phyloP scores from a whole-genome alignment of 257 asterid species.

The Solanum okadae region DNA sequence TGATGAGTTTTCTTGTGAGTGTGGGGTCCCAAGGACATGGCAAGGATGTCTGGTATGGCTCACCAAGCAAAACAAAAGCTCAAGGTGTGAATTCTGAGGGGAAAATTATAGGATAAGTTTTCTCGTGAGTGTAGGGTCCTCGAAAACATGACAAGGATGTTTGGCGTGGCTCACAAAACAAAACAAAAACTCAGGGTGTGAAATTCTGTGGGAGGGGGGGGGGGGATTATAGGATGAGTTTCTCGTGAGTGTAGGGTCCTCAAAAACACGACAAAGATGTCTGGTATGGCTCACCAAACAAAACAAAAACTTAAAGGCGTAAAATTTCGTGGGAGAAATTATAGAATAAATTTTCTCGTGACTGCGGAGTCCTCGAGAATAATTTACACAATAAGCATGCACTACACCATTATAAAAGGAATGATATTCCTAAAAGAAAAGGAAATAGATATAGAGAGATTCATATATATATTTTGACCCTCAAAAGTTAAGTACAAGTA shows the following conservation, averaged over 20 bases:
- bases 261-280: too few relatives aligned
- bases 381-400: background rate
- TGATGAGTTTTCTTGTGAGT: background rate
- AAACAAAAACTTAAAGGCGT: too few relatives aligned
- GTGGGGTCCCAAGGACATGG: background rate
- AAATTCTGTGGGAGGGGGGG: too few relatives aligned
- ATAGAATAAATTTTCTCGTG: too few relatives aligned
- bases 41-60: slow-evolving; percentile 7
- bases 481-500: background rate
- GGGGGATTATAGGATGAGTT: too few relatives aligned
- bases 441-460: background rate
- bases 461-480: background rate
- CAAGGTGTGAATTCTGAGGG: background rate
- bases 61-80: slow-evolving; percentile 8
- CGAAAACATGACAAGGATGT: too few relatives aligned
- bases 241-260: too few relatives aligned
- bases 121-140: background rate
- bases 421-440: background rate
- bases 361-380: background rate
- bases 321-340: too few relatives aligned
- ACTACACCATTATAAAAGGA: background rate
- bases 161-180: too few relatives aligned
- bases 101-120: background rate
- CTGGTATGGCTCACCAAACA: too few relatives aligned
- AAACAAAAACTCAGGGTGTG: too few relatives aligned